phyloP scores from a whole-genome alignment of 2,329 filamentous ascomycete genomes.

The Penicillium hordei region DNA sequence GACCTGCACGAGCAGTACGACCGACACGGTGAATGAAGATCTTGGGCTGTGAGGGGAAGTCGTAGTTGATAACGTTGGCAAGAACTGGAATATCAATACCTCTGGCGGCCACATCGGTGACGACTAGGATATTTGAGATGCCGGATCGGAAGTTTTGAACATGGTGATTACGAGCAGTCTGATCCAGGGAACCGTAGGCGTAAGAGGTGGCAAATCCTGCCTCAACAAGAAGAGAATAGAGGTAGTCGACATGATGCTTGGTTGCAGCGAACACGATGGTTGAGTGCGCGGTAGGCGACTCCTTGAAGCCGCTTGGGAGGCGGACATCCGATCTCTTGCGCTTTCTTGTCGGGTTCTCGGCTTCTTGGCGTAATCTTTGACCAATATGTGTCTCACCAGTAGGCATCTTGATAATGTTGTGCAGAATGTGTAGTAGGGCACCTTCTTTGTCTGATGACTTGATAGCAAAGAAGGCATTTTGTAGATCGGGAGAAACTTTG shows the following conservation, averaged over 20 bases:
- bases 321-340: constrained; percentile 51
- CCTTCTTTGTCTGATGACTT: constrained; percentile 95
- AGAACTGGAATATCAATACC: constrained; percentile 97
- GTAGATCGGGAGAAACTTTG: constrained; percentile 93
- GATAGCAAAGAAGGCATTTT: constrained; percentile 90
- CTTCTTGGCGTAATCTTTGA: constrained; percentile 46
- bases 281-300: constrained; percentile 81
- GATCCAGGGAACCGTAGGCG: constrained; percentile 91
- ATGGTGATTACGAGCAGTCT: constrained; percentile 87
- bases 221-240: constrained; percentile 73
- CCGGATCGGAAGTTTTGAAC: constrained; percentile 86
- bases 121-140: constrained; percentile 83
- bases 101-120: constrained; percentile 93
- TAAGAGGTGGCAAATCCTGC: constrained; percentile 89
- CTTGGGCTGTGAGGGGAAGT: constrained; percentile 95
- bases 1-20: constrained; percentile 89
- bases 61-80: constrained; percentile 97
- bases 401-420: constrained; percentile 91
- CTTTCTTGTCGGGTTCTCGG: constrained; percentile 48
- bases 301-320: constrained; percentile 54
- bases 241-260: constrained; percentile 96
- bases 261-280: constrained; percentile 95
- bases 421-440: constrained; percentile 80
- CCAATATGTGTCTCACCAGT: constrained; percentile 60
- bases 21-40: constrained; percentile 96